Conservation (phyloP, 371 early-diverging fungal species). For the Lichtheimia ornata region DNA sequence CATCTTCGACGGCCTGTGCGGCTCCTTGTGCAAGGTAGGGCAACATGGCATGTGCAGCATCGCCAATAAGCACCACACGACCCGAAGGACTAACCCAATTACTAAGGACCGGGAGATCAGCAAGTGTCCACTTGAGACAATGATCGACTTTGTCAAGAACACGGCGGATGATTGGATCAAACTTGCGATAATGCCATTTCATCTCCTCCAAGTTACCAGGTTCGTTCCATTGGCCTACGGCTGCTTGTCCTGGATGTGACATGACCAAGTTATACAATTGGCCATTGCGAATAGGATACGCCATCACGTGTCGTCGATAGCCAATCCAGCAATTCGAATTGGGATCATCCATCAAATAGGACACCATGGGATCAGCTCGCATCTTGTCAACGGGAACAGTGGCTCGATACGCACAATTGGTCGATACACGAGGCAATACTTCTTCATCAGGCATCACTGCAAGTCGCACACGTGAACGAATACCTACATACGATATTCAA, state of each 20-base stretch:
- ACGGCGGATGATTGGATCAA: slow-evolving; percentile 26
- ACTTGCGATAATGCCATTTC: slow-evolving; percentile 24
- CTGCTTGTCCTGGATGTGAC: slow-evolving; percentile 27
- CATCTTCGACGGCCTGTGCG: slow-evolving; percentile 32
- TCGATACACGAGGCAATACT: slow-evolving; percentile 20
- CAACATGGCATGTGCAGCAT: slow-evolving; percentile 36
- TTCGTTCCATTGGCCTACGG: slow-evolving; percentile 27
- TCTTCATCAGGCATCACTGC: slow-evolving; percentile 27
- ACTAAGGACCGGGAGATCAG: slow-evolving; percentile 25
- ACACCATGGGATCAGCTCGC: slow-evolving; percentile 26
- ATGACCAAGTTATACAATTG: slow-evolving; percentile 31
- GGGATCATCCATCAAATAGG: slow-evolving; percentile 27
- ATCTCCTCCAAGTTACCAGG: slow-evolving; percentile 29
- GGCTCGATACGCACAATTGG: slow-evolving; percentile 37
- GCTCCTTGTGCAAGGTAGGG: slow-evolving; percentile 35
- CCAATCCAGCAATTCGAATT: slow-evolving; percentile 38
- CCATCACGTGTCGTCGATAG: slow-evolving; percentile 28
- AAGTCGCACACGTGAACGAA: slow-evolving; percentile 25
- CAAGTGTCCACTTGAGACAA: slow-evolving; percentile 32
- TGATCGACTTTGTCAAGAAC: slow-evolving; percentile 20
- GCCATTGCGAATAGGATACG: slow-evolving; percentile 30
- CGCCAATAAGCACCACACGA: slow-evolving; percentile 22
- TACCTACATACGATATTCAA: slow-evolving; percentile 12
- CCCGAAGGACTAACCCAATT: slow-evolving; percentile 32
- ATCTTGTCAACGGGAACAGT: slow-evolving; percentile 24